Evolutionary conservation across 768 basidiomycete genomes (phyloP), one percentile per base, ranked within the genome.

Genomic region (Boletus reticulatus): DNA sequence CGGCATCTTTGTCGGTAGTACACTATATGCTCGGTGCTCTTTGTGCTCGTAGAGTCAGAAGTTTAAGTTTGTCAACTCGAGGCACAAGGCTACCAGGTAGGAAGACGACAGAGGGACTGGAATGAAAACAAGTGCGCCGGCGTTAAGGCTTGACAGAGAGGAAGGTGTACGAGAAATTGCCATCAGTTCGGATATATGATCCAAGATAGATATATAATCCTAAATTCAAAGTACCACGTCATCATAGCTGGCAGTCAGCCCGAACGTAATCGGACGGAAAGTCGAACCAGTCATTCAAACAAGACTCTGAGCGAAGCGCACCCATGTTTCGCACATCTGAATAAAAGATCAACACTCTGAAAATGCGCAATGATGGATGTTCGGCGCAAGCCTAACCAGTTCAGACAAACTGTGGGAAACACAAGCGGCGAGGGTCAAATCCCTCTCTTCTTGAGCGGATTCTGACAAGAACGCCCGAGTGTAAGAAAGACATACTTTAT

Each of bases 291-390:
- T 12, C 32, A 16, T 14, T 50, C 49, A 1, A 45, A 31, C 31
- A 20, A 8, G 36, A 69, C 77, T 77, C 62, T 81, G 82, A 0
- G 89, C 88, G 59, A 90, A 81, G 19, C 71, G 74, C 60, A 83
- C 78, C 84, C 90, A 90, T 51, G 81, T 83, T 59, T 92, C 88
- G 65, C 88, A 90, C 66, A 88, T 81, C 9, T 75, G 73, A 14
- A 82, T 57, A 62, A 88, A 92, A 1, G 78, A 75, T 45, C 72
- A 76, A 4, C 83, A 83, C 16, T 68, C 68, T 52, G 82, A 59
- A 58, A 87, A 85, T 0, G 58, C 2, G 54, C 65, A n/a, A 48
- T 58, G 59, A 75, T 78, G 31, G 53, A 50, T 57, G 75, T 29
- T 48, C 61, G 79, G 75, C 0, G 77, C 76, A 42, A 71, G 59